Evolutionary conservation across 805 yeast genomes (phyloP).

Genomic region (Pichia scutulata): DNA sequence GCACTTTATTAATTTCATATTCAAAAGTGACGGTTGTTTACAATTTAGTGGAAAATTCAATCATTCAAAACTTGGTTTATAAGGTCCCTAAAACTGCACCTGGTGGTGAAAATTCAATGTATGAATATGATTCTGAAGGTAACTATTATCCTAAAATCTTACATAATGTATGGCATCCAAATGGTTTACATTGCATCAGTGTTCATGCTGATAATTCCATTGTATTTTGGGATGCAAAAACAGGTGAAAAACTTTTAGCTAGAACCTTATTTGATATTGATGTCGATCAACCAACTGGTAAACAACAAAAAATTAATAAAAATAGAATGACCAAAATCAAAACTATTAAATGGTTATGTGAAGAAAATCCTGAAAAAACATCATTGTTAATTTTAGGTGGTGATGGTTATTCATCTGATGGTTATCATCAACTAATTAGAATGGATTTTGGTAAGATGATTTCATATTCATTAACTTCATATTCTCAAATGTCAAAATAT

Average conservation of each 20-base stretch:
- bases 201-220: slow-evolving; percentile 76
- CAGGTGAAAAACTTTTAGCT: slow-evolving; percentile 68
- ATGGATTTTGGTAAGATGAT: slow-evolving; percentile 79
- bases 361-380: slow-evolving; percentile 72
- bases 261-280: slow-evolving; percentile 60
- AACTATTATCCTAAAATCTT: slow-evolving; percentile 22
- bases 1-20: slow-evolving; percentile 69
- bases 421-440: slow-evolving; percentile 40
- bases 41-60: slow-evolving; percentile 51
- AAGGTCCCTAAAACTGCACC: slow-evolving; percentile 60
- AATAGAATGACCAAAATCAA: slow-evolving; percentile 36
- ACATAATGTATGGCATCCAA: slow-evolving; percentile 82
- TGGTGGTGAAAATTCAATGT: slow-evolving; percentile 50
- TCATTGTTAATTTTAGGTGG: slow-evolving; percentile 67
- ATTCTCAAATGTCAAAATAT: slow-evolving; percentile 72
- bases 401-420: slow-evolving; percentile 37
- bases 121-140: slow-evolving; percentile 22
- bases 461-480: slow-evolving; percentile 70
- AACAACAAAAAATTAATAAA: slow-evolving; percentile 12
- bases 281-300: slow-evolving; percentile 45
- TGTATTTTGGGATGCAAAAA: slow-evolving; percentile 88
- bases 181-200: slow-evolving; percentile 77
- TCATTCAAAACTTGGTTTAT: slow-evolving; percentile 53
- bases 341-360: slow-evolving; percentile 71
- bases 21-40: slow-evolving; percentile 60